phyloP scores from a whole-genome alignment of 2,329 filamentous ascomycete species.

The Ceratocystis harringtonii region DNA sequence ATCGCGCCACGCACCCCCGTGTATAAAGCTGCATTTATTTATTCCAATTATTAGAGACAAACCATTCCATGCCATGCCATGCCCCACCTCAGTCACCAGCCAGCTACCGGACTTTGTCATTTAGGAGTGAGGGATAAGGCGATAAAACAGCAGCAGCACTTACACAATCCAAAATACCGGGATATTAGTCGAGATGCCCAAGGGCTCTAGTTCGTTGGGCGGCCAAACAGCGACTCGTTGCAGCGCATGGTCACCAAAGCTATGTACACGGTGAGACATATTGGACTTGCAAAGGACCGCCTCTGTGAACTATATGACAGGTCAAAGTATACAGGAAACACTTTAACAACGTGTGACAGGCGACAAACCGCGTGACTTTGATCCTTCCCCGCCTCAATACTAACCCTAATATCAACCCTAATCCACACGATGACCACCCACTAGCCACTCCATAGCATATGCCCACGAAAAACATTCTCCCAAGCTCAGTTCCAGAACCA shows the following conservation, averaged over 20 bases:
- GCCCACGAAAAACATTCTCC: no score
- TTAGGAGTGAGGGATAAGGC: background rate
- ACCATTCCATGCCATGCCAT: background rate
- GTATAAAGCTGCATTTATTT: slow-evolving; percentile 18
- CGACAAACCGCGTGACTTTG: no score
- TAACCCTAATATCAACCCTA: no score
- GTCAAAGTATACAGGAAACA: background rate
- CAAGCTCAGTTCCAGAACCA: no score
- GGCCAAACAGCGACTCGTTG: slow-evolving; percentile 10
- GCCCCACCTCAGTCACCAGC: background rate
- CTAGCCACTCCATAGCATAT: no score
- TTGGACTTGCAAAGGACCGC: background rate
- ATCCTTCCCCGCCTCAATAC: no score
- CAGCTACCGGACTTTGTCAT: no score
- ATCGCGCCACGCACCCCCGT: slow-evolving; percentile 22
- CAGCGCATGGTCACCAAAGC: slow-evolving; percentile 5
- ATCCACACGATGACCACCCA: no score
- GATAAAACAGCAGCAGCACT: background rate
- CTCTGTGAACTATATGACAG: background rate
- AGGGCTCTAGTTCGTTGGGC: background rate
- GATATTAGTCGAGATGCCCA: background rate
- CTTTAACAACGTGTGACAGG: no score
- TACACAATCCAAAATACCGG: background rate
- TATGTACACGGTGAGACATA: background rate
- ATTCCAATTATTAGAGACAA: background rate